phyloP scores from a whole-genome alignment of 2,329 filamentous ascomycete species.

The Xenoacremonium recifei region DNA sequence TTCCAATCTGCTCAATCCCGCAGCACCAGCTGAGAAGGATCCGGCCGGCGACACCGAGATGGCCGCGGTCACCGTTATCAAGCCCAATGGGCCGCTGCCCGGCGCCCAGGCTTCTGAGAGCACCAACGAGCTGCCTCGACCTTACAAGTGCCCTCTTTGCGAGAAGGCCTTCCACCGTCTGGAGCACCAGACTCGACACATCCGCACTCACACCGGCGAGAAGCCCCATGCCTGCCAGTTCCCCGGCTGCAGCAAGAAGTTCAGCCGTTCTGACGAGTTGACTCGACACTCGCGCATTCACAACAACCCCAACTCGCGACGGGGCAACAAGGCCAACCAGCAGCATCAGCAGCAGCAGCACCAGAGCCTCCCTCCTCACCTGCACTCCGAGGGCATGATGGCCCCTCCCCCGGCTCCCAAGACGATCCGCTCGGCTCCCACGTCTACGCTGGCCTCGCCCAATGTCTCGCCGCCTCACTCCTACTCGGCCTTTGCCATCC shows the following conservation, averaged over 20 bases:
- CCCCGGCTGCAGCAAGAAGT: slow-evolving; percentile 93
- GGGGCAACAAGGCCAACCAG: slow-evolving; percentile 76
- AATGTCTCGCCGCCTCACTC: slow-evolving; percentile 95
- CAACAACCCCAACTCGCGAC: slow-evolving; percentile 95
- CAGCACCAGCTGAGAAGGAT: slow-evolving; percentile 23
- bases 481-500: slow-evolving; percentile 67
- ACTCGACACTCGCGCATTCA: slow-evolving; percentile 97
- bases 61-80: slow-evolving; percentile 53
- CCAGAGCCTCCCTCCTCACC: slow-evolving; percentile 40
- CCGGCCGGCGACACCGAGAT: slow-evolving; percentile 45
- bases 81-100: slow-evolving; percentile 62
- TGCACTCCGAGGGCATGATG: slow-evolving; percentile 67
- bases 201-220: slow-evolving; percentile 95
- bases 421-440: slow-evolving; percentile 84
- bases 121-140: slow-evolving; percentile 75
- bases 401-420: slow-evolving; percentile 71
- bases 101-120: slow-evolving; percentile 58
- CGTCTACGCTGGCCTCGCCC: slow-evolving; percentile 83
- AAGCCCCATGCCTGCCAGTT: slow-evolving; percentile 97
- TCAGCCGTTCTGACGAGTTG: slow-evolving; percentile 93
- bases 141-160: slow-evolving; percentile 98
- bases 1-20: slow-evolving; percentile 70
- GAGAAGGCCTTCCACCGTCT: slow-evolving; percentile 98
- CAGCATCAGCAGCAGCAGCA: slow-evolving; percentile 36
- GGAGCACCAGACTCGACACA: slow-evolving; percentile 89